phyloP scores from a whole-genome alignment of 75 land plant genomes.

The Selaginella moellendorffii region DNA sequence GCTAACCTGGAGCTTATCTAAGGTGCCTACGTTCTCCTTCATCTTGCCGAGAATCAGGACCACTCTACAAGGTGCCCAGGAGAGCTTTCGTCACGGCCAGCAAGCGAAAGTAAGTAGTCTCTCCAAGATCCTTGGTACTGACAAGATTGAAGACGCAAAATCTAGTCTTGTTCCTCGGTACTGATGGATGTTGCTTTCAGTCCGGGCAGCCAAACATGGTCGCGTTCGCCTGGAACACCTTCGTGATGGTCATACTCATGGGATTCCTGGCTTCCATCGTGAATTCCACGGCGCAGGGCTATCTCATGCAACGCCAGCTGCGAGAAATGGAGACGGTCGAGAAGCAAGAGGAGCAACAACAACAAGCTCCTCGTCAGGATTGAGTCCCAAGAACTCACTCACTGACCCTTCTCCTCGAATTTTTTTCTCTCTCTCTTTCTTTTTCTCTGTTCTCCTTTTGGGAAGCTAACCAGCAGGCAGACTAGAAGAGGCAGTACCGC shows the following conservation, averaged over 20 bases:
- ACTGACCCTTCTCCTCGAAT: no score
- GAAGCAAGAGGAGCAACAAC: neutral
- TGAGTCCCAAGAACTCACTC: no score
- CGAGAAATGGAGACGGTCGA: neutral
- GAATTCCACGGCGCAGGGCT: constrained; percentile 48
- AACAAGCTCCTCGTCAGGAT: no score
- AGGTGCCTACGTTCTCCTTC: constrained; percentile 44
- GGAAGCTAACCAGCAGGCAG: no score
- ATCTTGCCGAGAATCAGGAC: constrained; percentile 31
- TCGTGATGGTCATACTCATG: constrained; percentile 57
- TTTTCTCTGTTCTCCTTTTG: no score
- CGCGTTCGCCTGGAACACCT: constrained; percentile 40
- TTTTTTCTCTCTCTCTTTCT: no score
- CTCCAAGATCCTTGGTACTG: no score
- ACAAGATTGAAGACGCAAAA: no score
- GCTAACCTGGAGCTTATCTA: constrained; percentile 37
- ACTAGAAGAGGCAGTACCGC: no score
- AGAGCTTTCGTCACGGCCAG: constrained; percentile 22
- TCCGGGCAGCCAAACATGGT: constrained; percentile 29
- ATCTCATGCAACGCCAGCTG: constrained; percentile 32
- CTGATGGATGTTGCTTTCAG: no score
- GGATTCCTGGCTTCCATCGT: constrained; percentile 45
- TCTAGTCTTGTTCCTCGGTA: no score
- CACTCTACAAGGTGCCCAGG: constrained; percentile 37
- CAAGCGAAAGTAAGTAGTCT: neutral